Evolutionary conservation across 768 basidiomycete genomes (phyloP).

Genomic region (Phylloporus sp.): DNA sequence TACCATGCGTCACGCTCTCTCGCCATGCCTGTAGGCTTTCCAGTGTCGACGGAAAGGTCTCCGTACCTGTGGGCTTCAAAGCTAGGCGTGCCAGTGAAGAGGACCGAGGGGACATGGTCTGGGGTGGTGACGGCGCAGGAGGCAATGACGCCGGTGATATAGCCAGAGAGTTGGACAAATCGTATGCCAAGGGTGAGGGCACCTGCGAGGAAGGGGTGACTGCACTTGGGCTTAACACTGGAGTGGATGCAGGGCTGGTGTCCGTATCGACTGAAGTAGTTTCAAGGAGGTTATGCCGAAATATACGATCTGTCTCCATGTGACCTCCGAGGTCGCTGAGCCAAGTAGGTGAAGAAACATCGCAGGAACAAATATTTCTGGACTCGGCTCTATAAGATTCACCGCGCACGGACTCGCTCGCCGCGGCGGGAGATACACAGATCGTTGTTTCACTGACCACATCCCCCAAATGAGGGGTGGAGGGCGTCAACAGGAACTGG

Average conservation of each 20-base stretch:
- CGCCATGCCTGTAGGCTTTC: conserved; percentile 30
- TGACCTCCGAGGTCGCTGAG: conserved; percentile 31
- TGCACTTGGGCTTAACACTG: conserved; percentile 20
- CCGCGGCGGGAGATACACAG: conserved; percentile 6
- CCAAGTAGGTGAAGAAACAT: conserved; percentile 25
- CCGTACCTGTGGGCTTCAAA: conserved; percentile 28
- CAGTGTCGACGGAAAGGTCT: conserved; percentile 30
- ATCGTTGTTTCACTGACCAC: conserved; percentile 7
- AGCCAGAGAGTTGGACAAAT: conserved; percentile 9
- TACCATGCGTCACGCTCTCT: conserved; percentile 17
- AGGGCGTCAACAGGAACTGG: conserved; percentile 26
- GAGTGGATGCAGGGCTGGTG: conserved; percentile 24
- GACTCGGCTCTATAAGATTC: conserved; percentile 7
- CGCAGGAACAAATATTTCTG: conserved; percentile 20
- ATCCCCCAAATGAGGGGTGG: conserved; percentile 16
- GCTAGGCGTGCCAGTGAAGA: conserved; percentile 15
- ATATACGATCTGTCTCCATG: conserved; percentile 31
- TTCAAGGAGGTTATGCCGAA: conserved; percentile 21
- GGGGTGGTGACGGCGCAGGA: conserved; percentile 8
- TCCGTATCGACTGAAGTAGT: conserved; percentile 12
- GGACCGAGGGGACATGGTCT: conserved; percentile 12
- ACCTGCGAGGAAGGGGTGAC: conserved; percentile 19
- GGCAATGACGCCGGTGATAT: conserved; percentile 18
- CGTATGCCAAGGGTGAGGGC: conserved; percentile 13
- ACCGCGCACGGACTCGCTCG: conserved; percentile 1